Conservation (phyloP, 352 stramenopile genomes). For the Phytophthora meadii region DNA sequence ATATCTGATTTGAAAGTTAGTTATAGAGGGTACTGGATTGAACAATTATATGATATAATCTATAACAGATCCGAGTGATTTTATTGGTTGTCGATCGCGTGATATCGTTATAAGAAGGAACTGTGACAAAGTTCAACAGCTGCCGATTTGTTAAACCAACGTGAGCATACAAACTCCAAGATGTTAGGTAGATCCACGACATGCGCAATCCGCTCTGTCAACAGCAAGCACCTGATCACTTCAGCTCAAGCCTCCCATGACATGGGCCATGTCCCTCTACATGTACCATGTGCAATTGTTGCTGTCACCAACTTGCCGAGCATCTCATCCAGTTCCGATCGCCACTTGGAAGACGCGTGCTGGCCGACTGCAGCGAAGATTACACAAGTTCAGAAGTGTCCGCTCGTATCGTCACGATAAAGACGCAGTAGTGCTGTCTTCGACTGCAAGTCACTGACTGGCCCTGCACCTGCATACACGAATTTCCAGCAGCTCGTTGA, state of each 20-base stretch:
- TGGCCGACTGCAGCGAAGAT: constrained; percentile 1
- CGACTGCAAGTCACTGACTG: not conserved
- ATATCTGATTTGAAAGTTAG: constrained; percentile 1
- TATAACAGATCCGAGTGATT: not conserved
- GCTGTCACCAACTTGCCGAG: not conserved
- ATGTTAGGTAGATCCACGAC: not conserved
- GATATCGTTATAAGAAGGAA: constrained; percentile 13
- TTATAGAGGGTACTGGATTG: not conserved
- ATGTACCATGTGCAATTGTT: not conserved
- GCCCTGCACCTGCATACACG: constrained; percentile 8
- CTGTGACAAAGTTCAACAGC: constrained; percentile 14
- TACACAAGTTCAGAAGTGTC: not conserved
- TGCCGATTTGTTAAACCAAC: constrained; percentile 23
- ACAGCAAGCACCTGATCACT: not conserved
- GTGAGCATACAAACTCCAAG: constrained; percentile 33
- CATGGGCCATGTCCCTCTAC: too few relatives aligned
- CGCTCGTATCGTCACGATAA: constrained; percentile 6
- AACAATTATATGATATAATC: not conserved
- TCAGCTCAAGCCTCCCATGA: too few relatives aligned
- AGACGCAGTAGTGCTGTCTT: constrained; percentile 6
- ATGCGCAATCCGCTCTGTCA: not conserved
- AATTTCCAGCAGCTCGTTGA: constrained; percentile 23
- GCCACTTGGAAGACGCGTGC: not conserved
- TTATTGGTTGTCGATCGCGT: constrained; percentile 3
- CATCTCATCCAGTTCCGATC: too few relatives aligned